Evolutionary conservation across 1,284 basidiomycete species (phyloP), one percentile per base, ranked within the genome.

Genomic region (Marasmius tenuissimus): DNA sequence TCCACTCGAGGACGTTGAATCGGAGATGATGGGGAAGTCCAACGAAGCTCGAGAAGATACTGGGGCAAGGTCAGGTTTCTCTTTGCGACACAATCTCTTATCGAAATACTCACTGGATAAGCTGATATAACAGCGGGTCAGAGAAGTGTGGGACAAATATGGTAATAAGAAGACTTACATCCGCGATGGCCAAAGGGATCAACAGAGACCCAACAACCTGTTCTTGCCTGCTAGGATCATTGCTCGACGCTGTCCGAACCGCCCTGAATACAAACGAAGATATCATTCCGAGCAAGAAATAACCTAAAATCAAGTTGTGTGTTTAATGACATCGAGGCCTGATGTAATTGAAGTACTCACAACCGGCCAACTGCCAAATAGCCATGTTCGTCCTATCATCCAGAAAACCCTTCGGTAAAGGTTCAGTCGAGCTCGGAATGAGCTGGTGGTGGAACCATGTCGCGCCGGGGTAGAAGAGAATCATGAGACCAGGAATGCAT

Each of bases 381-480:
- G 84, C 85, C 83, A 91, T 89, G n/a, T 75, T 75, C 3, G 85
- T 82, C 18, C 86, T 78, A 33, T 77, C 67, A 60, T 89, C 85
- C 59, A 85, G 66, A 8, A 73, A 62, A 12, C 62, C 66, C 5
- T 66, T 33, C 42, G 64, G 55, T 57, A 74, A 62, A 11, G 78
- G 72, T 5, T 71, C 64, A 11, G 79, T 64, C 6, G 68, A 61
- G 11, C 76, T 77, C 1, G 89, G 89, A 57, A 91, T 81, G 61
- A 92, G 82, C 67, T 89, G 80, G 68, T 86, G 79, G 70, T 88
- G 84, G 68, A 91, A 92, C 89, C 90, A 91, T 33, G 76, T 73
- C 18, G 87, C 78, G 20, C 89, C 89, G 7, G 87, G 87, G 64
- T 76, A 83, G 56, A 83, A 67, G 82, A 85, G 88, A 16, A 83